Conservation (phyloP, 2,329 filamentous ascomycete species). For the Aphanoascus verrucosus region DNA sequence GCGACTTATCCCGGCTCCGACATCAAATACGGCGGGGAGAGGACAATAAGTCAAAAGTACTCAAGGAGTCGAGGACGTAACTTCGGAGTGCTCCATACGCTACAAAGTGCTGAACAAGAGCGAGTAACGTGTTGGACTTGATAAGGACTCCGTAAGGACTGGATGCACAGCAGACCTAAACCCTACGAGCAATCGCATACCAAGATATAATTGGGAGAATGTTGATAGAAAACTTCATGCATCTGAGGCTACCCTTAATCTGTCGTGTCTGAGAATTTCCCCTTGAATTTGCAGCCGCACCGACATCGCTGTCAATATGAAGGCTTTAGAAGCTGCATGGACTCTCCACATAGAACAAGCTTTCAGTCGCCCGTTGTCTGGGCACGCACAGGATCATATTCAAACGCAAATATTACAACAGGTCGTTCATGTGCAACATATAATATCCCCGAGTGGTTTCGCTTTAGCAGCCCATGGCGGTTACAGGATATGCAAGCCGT, state of each 20-base stretch:
- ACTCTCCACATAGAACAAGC: background rate
- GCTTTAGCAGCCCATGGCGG: background rate
- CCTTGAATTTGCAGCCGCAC: background rate
- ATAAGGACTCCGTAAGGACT: no score
- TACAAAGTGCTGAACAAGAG: background rate
- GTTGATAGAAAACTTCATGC: background rate
- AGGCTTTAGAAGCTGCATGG: background rate
- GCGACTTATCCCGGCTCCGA: background rate
- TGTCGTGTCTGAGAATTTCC: background rate
- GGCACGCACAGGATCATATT: background rate
- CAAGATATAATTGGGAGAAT: no score
- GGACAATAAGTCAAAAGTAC: background rate
- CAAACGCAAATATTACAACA: background rate
- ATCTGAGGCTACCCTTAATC: background rate
- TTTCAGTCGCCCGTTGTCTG: constrained; percentile 1
- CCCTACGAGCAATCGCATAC: no score
- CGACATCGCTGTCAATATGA: background rate
- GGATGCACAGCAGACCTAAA: no score
- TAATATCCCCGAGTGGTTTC: background rate
- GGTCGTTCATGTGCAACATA: background rate
- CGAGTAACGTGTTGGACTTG: no score
- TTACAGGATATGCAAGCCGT: background rate
- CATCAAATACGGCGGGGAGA: background rate
- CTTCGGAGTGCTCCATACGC: background rate
- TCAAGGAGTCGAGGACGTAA: background rate